Conservation (phyloP, 805 yeast species). For the Torulaspora gathmanii region DNA sequence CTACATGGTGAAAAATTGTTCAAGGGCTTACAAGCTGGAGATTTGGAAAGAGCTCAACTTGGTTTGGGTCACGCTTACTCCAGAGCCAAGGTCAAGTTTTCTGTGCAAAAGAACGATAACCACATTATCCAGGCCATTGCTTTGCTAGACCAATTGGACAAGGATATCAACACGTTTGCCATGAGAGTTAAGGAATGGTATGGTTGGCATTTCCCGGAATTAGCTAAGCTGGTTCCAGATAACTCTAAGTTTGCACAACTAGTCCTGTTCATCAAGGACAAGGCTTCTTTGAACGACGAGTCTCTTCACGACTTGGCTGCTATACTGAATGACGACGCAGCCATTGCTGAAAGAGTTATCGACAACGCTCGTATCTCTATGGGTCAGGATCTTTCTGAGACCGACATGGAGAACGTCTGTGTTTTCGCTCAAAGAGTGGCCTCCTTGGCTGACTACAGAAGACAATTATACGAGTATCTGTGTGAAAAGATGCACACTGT, state of each 20-base stretch:
- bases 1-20: constrained; percentile 81
- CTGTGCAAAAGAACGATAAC: constrained; percentile 97
- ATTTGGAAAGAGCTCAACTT: constrained; percentile 94
- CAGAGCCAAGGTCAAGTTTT: constrained; percentile 97
- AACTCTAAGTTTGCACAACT: constrained; percentile 82
- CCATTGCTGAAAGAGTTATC: constrained; percentile 81
- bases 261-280: constrained; percentile 79
- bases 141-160: constrained; percentile 92
- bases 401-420: constrained; percentile 86
- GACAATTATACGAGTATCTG: constrained; percentile 75
- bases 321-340: constrained; percentile 81
- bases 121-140: constrained; percentile 99
- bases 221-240: constrained; percentile 86
- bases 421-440: constrained; percentile 93
- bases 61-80: constrained; percentile 99
- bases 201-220: constrained; percentile 98
- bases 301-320: constrained; percentile 88
- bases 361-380: constrained; percentile 95
- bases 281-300: constrained; percentile 73
- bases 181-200: constrained; percentile 98
- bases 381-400: constrained; percentile 97
- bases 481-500: constrained; percentile 95
- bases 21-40: constrained; percentile 90
- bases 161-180: constrained; percentile 94
- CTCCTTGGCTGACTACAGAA: constrained; percentile 85